Conservation (phyloP, 2,329 filamentous ascomycete species). For the Phialophora tarda region DNA sequence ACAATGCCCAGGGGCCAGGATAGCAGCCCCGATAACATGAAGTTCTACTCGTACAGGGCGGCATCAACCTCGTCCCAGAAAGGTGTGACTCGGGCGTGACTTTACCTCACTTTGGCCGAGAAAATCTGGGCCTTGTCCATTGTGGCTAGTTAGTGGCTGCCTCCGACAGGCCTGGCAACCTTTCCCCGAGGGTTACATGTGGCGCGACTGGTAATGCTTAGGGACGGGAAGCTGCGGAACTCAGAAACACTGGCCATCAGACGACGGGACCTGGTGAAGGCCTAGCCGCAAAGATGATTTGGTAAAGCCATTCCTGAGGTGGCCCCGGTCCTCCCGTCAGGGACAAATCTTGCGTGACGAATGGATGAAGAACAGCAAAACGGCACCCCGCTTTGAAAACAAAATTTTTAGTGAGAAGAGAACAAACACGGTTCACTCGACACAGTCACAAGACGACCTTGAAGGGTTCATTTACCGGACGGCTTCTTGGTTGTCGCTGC, state of each 20-base stretch:
- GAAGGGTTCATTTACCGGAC: constrained; percentile 4
- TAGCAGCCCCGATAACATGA: no score
- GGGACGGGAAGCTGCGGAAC: constrained; percentile 2
- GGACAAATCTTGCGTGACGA: constrained; percentile 13
- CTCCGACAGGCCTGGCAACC: neutral
- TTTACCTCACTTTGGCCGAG: no score
- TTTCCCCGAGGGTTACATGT: constrained; percentile 5
- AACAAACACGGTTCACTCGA: constrained; percentile 10
- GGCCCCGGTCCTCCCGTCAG: constrained; percentile 9
- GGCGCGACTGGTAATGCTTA: neutral
- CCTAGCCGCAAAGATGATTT: constrained; percentile 7
- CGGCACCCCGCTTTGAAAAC: constrained; percentile 15
- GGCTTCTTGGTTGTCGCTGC: constrained; percentile 13
- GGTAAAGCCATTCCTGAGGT: constrained; percentile 4
- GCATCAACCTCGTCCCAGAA: no score
- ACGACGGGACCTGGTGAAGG: neutral
- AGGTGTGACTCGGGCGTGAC: no score
- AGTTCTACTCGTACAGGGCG: no score
- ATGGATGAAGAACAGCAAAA: constrained; percentile 15
- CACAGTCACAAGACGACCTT: constrained; percentile 24
- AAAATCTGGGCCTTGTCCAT: neutral
- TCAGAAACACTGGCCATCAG: neutral
- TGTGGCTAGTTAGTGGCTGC: neutral
- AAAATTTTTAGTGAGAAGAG: constrained; percentile 13
- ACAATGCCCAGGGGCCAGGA: no score